Percentiles rank a stretch among this genome's conserved stretches.
Evolutionary conservation across 495 filamentous ascomycete genomes (phyloP).

Genomic region (Aspergillus sparsus): DNA sequence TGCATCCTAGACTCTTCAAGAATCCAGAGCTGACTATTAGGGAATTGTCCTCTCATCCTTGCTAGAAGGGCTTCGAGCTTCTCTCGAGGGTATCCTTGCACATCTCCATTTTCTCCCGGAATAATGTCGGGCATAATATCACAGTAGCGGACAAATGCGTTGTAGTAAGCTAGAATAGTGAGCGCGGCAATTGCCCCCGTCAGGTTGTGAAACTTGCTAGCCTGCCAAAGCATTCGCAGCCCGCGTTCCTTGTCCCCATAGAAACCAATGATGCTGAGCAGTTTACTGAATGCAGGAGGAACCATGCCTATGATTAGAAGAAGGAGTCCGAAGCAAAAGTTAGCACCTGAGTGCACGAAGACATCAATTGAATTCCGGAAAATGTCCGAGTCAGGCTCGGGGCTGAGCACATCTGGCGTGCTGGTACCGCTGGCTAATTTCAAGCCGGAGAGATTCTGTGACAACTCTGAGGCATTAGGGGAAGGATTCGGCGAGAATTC

Average conservation of each 20-base stretch:
- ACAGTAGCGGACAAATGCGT: conserved; percentile 78
- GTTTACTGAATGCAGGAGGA: conserved; percentile 80
- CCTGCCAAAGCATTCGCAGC: conserved; percentile 86
- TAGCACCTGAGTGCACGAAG: conserved; percentile 85
- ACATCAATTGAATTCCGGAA: conserved; percentile 73
- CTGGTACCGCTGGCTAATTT: conserved; percentile 27
- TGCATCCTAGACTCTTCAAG: conserved; percentile 86
- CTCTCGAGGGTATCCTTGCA: conserved; percentile 71
- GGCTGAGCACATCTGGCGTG: conserved; percentile 38
- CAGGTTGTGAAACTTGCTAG: conserved; percentile 81
- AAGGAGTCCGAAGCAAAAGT: conserved; percentile 85
- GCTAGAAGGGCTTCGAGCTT: conserved; percentile 67
- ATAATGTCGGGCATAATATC: conserved; percentile 73
- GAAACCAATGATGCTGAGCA: conserved; percentile 89
- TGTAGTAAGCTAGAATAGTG: conserved; percentile 81
- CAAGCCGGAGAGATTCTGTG: conserved; percentile 36
- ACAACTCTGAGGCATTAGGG: conserved; percentile 26
- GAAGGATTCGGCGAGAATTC: conserved; percentile 4
- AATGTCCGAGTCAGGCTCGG: conserved; percentile 54
- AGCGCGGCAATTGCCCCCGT: conserved; percentile 89
- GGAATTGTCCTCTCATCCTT: conserved; percentile 75
- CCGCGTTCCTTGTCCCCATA: conserved; percentile 85
- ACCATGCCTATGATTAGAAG: conserved; percentile 86
- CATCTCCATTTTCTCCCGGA: conserved; percentile 52
- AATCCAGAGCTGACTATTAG: conserved; percentile 81